Conservation (phyloP, 192 early-diverging fungal species). For the Coemansia sp. region DNA sequence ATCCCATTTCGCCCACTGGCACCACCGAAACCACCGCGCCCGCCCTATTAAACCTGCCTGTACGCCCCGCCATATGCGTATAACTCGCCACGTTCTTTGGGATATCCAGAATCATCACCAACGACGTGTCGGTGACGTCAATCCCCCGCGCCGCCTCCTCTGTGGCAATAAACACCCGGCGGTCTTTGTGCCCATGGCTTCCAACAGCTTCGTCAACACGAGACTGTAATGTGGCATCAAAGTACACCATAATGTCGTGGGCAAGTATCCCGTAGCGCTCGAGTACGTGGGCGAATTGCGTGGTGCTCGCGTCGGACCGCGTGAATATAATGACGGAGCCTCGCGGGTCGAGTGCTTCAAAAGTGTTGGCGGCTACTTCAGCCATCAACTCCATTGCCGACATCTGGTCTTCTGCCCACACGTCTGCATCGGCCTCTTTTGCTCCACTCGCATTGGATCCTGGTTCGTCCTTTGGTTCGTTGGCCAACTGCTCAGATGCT, state of each 20-base stretch:
- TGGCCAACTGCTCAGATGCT: not conserved
- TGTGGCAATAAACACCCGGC: conserved; percentile 57
- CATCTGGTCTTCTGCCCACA: conserved; percentile 3
- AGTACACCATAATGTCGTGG: conserved; percentile 28
- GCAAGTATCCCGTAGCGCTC: conserved; percentile 24
- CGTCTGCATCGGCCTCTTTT: not conserved
- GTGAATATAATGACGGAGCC: conserved; percentile 31
- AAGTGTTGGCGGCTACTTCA: conserved; percentile 38
- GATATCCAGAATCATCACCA: conserved; percentile 83
- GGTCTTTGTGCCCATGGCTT: not conserved
- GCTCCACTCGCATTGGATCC: too few species aligned
- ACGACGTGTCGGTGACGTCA: conserved; percentile 74
- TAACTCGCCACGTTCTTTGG: conserved; percentile 70
- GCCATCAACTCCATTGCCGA: conserved; percentile 29
- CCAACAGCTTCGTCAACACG: not conserved
- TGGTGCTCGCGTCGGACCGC: conserved; percentile 24
- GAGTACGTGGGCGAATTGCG: conserved; percentile 22
- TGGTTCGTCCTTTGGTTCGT: too few species aligned
- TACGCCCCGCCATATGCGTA: conserved; percentile 85
- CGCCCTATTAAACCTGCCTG: conserved; percentile 69
- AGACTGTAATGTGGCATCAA: not conserved
- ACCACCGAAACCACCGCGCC: conserved; percentile 41
- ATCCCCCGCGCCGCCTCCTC: conserved; percentile 81
- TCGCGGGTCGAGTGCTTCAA: conserved; percentile 9
- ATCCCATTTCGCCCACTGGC: conserved; percentile 31